Evolutionary conservation across 2,329 filamentous ascomycete species (phyloP), one percentile per base, ranked within the genome.

Genomic region (Beauveria sp.): DNA sequence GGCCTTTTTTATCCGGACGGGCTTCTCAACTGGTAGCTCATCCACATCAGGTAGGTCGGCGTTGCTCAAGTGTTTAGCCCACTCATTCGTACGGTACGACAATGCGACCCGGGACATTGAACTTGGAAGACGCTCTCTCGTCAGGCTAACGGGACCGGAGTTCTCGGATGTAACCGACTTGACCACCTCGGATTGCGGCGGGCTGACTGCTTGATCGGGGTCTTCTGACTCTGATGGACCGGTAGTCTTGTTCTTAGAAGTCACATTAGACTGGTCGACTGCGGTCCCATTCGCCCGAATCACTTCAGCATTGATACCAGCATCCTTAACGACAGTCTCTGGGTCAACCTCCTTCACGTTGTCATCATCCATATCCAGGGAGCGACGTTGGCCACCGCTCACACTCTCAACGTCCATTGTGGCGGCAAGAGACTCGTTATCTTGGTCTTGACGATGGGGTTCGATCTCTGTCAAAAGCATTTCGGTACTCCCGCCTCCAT

Each of bases 81-180:
- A 97, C 75, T 97, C 93, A 65, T 96, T 96, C 2, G 92, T 97
- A 61, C 93, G 85, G 70, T 94, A 96, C 0, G 89, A 90, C 71
- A 91, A 78, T 2, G 92, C 88, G 9, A 96, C 83, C 63, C 84
- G 87, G 1, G 92, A 94, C 40, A 92, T 74, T 14, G 85, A 84
- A n/a, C 80, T 77, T 0, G 90, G 90, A 10, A 96, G 80, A 12
- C 80, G 80, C 3, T 85, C 84, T 64, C 80, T 81, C 5, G 81
- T 85, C 62, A 89, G 71, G 52, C 75, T 82, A 18, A 72, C 73
- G 8, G 76, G 72, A 16, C 75, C 73, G 2, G 81, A 80, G 2
- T 73, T 73, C 1, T 67, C 69, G 1, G 78, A 81, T 20, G 69
- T 71, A 2, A 69, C 67, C 3, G 79, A 82, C 61, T 76, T 77